These are phyloP conservation scores for Plasmodium fragile DNA, from an alignment of 169 alveolate species.

Conservation along the genomic window DNA sequence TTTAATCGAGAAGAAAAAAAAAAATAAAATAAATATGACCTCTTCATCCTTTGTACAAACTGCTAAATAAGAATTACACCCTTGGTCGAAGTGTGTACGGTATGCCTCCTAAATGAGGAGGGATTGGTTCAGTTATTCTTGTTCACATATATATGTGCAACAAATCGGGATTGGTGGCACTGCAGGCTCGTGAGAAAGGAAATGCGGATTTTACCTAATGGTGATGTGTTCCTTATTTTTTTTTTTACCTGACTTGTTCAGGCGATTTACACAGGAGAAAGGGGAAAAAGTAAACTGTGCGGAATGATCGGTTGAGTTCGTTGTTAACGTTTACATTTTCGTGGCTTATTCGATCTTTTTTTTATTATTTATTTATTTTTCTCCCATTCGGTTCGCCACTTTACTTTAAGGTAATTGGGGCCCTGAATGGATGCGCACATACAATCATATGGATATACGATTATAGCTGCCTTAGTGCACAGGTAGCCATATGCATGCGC, in stretches of 20 bases:
- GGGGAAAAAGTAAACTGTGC: not conserved
- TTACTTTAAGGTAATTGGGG: not conserved
- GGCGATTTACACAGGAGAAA: not conserved
- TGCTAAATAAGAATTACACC: not conserved
- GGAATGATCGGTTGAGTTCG: not conserved
- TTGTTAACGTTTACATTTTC: not conserved
- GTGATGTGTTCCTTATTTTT: not conserved
- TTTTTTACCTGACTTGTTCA: not conserved
- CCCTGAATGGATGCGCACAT: not conserved
- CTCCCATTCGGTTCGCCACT: not conserved
- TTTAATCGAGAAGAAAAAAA: not conserved
- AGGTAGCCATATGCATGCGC: not conserved
- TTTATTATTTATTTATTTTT: not conserved
- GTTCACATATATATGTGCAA: not conserved
- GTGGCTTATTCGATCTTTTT: not conserved
- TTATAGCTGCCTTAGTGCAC: not conserved
- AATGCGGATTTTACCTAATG: not conserved
- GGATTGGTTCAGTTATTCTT: not conserved
- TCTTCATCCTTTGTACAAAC: not conserved
- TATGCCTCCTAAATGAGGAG: not conserved
- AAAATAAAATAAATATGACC: not conserved
- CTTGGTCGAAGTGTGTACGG: not conserved
- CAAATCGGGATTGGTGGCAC: not conserved
- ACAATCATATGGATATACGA: not conserved
- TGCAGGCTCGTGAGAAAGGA: not conserved